Evolutionary conservation across 169 alveolate species (phyloP).

Genomic region (Cryptosporidium bovis): DNA sequence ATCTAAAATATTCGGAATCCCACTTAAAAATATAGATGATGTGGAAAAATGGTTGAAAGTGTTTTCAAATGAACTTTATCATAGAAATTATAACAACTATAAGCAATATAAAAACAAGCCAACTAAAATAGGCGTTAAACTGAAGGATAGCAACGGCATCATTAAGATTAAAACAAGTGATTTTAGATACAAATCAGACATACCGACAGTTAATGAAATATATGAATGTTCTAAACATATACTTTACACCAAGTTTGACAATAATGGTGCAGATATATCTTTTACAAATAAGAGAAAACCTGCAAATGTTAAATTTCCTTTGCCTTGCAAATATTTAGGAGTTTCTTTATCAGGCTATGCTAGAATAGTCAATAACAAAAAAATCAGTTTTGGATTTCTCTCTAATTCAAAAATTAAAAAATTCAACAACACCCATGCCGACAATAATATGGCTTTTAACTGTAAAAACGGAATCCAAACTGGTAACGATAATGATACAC

Average conservation of each 20-base stretch:
- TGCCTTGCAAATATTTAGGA: constrained; percentile 55
- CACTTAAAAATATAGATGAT: constrained; percentile 3
- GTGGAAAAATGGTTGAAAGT: constrained; percentile 38
- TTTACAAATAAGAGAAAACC: background rate
- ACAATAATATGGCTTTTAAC: too few relatives aligned
- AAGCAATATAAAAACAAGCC: constrained; percentile 20
- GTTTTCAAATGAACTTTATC: constrained; percentile 45
- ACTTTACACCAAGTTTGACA: constrained; percentile 12
- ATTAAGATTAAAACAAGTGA: constrained; percentile 11
- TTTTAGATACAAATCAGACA: constrained; percentile 20
- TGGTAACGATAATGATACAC: too few relatives aligned
- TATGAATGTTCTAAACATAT: constrained; percentile 32
- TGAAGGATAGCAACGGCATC: background rate
- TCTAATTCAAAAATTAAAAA: too few relatives aligned
- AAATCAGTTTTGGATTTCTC: too few relatives aligned
- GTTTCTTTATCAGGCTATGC: constrained; percentile 10
- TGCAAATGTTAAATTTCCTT: background rate
- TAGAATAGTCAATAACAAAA: too few relatives aligned
- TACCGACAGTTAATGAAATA: constrained; percentile 17
- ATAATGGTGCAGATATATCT: background rate
- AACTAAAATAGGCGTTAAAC: constrained; percentile 43
- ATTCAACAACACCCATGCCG: too few relatives aligned
- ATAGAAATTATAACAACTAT: constrained; percentile 20
- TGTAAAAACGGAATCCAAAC: too few relatives aligned
- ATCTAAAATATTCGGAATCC: constrained; percentile 25